Conservation (phyloP, 148 eudicot species). For the Rhododendron mucronatum region DNA sequence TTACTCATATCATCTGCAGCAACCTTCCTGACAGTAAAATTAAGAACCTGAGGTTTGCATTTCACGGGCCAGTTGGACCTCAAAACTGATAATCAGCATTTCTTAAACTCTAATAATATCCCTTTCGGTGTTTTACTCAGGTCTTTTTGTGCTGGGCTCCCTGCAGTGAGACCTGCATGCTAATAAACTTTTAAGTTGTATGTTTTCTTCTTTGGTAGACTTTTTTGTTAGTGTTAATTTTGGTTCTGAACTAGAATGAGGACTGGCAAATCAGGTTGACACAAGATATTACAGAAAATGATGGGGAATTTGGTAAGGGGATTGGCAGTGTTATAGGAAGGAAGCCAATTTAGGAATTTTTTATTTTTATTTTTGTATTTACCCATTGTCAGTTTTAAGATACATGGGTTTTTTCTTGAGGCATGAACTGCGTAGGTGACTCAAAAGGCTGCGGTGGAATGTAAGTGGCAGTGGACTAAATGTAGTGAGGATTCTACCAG, state of each 20-base stretch:
- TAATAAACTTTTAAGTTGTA: conserved; percentile 69
- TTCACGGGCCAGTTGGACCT: neutral
- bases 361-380: neutral
- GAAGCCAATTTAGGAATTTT: neutral
- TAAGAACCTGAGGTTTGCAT: conserved; percentile 67
- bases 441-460: neutral
- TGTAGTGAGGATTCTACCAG: neutral
- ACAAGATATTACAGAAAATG: neutral
- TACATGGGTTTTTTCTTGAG: neutral
- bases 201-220: conserved; percentile 20
- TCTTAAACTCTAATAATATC: neutral
- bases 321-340: neutral
- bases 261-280: neutral
- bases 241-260: neutral
- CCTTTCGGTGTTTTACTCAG: conserved; percentile 31
- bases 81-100: neutral
- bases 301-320: neutral
- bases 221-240: neutral
- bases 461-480: neutral
- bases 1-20: conserved; percentile 91
- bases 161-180: conserved; percentile 91
- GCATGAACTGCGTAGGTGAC: neutral
- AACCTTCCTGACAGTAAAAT: conserved; percentile 91
- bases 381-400: neutral
- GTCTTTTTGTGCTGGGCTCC: conserved; percentile 89